Evolutionary conservation across 768 basidiomycete genomes (phyloP).

Genomic region (Leccinum variicolor): DNA sequence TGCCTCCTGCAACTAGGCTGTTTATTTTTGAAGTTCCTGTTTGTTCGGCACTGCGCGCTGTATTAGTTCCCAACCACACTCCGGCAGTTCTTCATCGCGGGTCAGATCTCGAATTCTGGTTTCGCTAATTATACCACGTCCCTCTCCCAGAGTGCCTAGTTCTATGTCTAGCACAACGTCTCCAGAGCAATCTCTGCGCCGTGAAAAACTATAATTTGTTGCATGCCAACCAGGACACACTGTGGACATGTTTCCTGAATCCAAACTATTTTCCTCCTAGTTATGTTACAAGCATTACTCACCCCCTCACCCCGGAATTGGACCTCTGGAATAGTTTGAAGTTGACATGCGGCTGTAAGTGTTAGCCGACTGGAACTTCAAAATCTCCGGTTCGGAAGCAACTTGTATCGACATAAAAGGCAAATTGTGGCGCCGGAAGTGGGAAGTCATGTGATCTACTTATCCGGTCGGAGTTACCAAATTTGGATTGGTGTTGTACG

Average conservation of each 20-base stretch:
- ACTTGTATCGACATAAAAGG: slow-evolving; percentile 9
- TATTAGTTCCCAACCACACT: no score
- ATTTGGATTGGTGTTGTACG: slow-evolving; percentile 5
- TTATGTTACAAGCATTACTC: no score
- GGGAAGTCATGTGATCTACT: slow-evolving; percentile 10
- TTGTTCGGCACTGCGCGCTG: no score
- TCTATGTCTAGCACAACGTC: slow-evolving; percentile 3
- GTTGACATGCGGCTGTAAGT: slow-evolving; percentile 10
- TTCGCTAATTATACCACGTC: not conserved
- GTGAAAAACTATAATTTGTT: not conserved
- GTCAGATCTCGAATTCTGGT: not conserved
- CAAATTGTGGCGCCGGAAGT: slow-evolving; percentile 7
- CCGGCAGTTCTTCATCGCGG: not conserved
- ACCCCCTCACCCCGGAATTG: no score
- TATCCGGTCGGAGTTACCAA: slow-evolving; percentile 20
- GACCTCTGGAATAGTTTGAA: not conserved
- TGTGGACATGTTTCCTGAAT: not conserved
- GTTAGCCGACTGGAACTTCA: slow-evolving; percentile 20
- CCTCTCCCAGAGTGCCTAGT: not conserved
- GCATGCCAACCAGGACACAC: not conserved
- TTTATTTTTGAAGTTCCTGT: not conserved
- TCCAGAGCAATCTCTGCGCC: not conserved
- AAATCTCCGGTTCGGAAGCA: slow-evolving; percentile 20
- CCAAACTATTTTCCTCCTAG: not conserved
- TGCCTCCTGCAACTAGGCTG: no score